A percentile compares a stretch with the other conserved stretches of the same genome.
Evolutionary conservation across 768 basidiomycete species (phyloP).

Genomic region (Galerina marginata): DNA sequence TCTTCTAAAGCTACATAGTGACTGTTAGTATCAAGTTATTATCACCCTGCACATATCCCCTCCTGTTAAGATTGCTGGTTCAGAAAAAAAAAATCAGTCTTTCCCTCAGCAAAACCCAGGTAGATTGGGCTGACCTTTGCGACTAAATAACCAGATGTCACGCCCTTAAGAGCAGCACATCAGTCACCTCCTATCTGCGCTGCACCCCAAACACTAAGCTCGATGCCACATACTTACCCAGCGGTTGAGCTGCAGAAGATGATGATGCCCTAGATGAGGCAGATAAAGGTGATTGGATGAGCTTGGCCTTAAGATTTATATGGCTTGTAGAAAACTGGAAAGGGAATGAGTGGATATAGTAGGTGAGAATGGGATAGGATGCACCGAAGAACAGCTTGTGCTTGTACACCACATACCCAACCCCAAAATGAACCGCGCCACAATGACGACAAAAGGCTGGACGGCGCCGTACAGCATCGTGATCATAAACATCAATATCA

Average conservation of each 20-base stretch:
- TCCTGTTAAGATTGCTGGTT: constrained; percentile 77
- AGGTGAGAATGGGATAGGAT: constrained; percentile 33
- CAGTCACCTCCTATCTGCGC: constrained; percentile 84
- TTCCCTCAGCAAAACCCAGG: background rate
- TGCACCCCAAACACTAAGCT: constrained; percentile 90
- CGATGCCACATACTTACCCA: constrained; percentile 84
- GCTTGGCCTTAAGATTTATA: constrained; percentile 98
- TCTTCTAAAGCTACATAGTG: constrained; percentile 96
- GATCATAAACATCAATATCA: constrained; percentile 94
- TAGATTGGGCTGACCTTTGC: constrained; percentile 67
- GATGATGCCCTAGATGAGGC: constrained; percentile 90
- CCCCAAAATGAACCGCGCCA: constrained; percentile 97
- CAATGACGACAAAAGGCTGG: constrained; percentile 92
- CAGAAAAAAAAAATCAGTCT: background rate
- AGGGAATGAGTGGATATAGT: background rate
- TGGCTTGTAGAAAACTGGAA: constrained; percentile 93
- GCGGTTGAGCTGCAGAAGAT: constrained; percentile 86
- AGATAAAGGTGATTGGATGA: constrained; percentile 94
- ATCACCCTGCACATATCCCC: constrained; percentile 91
- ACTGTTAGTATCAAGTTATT: too few species aligned
- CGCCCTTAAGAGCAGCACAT: constrained; percentile 72
- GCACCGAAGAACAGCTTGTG: constrained; percentile 94
- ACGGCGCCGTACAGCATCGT: constrained; percentile 95
- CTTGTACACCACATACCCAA: constrained; percentile 96
- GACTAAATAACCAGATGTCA: constrained; percentile 90